phyloP scores from a whole-genome alignment of 768 basidiomycete genomes.

The Chalciporus chontae region DNA sequence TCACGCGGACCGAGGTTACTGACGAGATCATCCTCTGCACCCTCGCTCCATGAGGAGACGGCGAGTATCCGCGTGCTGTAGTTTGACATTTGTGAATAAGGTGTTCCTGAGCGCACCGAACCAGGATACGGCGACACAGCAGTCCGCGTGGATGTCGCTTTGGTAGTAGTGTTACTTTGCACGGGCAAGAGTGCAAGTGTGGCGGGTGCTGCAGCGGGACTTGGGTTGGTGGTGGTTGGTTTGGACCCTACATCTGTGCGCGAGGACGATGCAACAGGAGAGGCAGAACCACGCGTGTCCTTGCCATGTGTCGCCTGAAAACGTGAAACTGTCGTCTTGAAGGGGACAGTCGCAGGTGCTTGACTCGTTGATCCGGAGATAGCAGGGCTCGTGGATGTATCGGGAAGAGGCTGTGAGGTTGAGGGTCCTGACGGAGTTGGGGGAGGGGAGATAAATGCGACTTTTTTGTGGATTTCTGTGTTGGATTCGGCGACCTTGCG shows the following conservation, averaged over 20 bases:
- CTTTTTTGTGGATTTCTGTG: conserved; percentile 72
- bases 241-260: conserved; percentile 58
- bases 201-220: conserved; percentile 53
- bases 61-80: conserved; percentile 72
- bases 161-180: conserved; percentile 48
- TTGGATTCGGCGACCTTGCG: conserved; percentile 38
- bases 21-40: conserved; percentile 91
- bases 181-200: conserved; percentile 56
- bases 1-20: conserved; percentile 91
- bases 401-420: conserved; percentile 49
- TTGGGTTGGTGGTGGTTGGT: conserved; percentile 39
- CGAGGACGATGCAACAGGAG: conserved; percentile 57
- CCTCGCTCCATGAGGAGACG: conserved; percentile 88
- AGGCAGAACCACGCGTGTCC: conserved; percentile 61
- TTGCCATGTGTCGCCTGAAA: conserved; percentile 73
- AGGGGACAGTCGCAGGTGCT: conserved; percentile 28
- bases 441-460: conserved; percentile 81
- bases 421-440: conserved; percentile 57
- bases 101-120: conserved; percentile 76
- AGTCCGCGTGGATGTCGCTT: conserved; percentile 60
- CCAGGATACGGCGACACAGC: conserved; percentile 59
- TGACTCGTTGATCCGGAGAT: conserved; percentile 30
- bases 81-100: conserved; percentile 75
- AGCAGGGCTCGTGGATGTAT: conserved; percentile 37
- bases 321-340: conserved; percentile 71